Base-by-base conservation (phyloP, 345 rosid genomes). In the sweet orange (Citrus sinensis) region DNA sequence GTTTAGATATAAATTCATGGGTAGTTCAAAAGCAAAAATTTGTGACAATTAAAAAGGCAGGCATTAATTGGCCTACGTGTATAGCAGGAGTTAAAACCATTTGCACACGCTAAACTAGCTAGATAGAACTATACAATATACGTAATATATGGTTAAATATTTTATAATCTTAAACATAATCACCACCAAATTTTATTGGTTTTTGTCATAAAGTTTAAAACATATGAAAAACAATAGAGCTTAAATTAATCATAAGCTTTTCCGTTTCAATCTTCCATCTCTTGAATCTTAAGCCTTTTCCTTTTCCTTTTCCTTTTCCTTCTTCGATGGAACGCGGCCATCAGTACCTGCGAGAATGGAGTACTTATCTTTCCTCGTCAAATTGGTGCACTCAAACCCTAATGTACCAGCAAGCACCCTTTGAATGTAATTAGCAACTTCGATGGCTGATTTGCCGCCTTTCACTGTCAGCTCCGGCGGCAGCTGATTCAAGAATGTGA, bases 301-400 rank as follows among this genome's bases (percentile, higher is more conserved):
- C 49, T 82, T 81, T 20, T 89, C 87, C 77, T 87, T 85, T 32
- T 71, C 81, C 49, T 82, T 80, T 16, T 89, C 87, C 76, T 89
- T 86, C 85, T 86, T 83, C 3, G 83, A 62, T 4, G 89, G 82
- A 79, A 92, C 92, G 0, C 88, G 87, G 22, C 98, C 99, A 60
- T 96, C 98, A 0, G 97, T 96, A 9, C 99, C 99, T 13, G 98
- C 98, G 5, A 96, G 94, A 77, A 84, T 27, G 1, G 95, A 91
- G 22, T 96, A 96, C 89, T 96, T 96, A 81, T 96, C 98, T 83
- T 90, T 96, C 87, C 99, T 88, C 0, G 99, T 96, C 81, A 96
- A 77, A 68, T 81, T 90, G 17, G 99, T 96, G 80, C 99, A 90
- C 84, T 96, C 99, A 55, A 94, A 96, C 27, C 97, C 98, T 22